Percentiles rank a stretch among this genome's conserved stretches.
These are phyloP conservation scores for Dictyostelium firmibasis DNA, from an alignment of 78 protist genomes.

Conservation along the genomic window DNA sequence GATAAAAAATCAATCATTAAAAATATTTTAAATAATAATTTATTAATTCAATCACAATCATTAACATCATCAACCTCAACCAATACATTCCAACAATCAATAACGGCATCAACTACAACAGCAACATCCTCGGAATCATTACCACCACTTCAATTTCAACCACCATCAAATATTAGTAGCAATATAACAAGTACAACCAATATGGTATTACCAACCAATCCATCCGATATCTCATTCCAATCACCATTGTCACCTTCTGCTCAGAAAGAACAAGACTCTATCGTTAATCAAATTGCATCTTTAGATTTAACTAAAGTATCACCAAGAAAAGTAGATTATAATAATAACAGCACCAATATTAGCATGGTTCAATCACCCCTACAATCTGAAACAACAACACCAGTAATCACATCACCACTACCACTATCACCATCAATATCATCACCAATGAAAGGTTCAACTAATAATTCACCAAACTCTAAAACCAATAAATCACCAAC, in stretches of 20 bases:
- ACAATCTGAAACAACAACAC: not conserved
- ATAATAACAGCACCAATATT: not conserved
- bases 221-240: not conserved
- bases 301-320: not conserved
- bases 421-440: not conserved
- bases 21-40: constrained; percentile 20
- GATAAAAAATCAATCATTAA: constrained; percentile 28
- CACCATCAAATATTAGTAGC: not conserved
- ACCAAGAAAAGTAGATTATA: constrained; percentile 1
- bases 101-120: not conserved
- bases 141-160: not conserved
- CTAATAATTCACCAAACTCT: not conserved
- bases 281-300: not conserved
- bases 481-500: not conserved
- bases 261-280: not conserved
- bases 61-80: not conserved
- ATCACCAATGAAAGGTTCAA: not conserved
- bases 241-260: not conserved
- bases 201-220: not conserved
- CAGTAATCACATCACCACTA: not conserved
- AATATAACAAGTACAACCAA: not conserved
- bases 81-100: not conserved
- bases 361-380: not conserved
- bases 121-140: not conserved
- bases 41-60: constrained; percentile 1